phyloP scores from a whole-genome alignment of 768 basidiomycete genomes.

The Tylopilus intermedius region DNA sequence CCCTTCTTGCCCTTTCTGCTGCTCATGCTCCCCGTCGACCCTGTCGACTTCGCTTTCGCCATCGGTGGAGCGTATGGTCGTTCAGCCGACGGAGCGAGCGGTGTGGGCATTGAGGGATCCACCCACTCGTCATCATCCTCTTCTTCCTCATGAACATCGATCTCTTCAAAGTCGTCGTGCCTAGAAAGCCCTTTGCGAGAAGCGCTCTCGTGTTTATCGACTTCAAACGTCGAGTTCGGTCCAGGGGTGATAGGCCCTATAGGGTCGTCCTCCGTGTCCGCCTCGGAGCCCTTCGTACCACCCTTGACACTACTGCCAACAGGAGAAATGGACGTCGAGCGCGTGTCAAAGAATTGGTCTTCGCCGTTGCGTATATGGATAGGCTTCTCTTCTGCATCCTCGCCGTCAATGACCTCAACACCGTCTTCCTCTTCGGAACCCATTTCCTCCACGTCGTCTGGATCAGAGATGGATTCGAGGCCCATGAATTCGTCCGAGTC shows the following conservation, averaged over 20 bases:
- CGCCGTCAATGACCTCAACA: conserved; percentile 26
- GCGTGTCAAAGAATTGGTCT: conserved; percentile 54
- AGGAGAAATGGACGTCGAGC: conserved; percentile 41
- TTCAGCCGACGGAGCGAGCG: conserved; percentile 23
- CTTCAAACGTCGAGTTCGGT: conserved; percentile 35
- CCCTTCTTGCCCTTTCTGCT: conserved; percentile 32
- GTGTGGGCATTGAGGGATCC: conserved; percentile 52
- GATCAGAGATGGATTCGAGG: conserved; percentile 78
- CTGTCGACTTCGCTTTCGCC: conserved; percentile 22
- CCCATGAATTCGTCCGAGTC: conserved; percentile 72
- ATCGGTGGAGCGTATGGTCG: conserved; percentile 28
- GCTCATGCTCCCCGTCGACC: conserved; percentile 20
- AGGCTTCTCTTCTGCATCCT: conserved; percentile 28
- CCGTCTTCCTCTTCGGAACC: conserved; percentile 49
- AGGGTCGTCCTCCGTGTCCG: conserved; percentile 68
- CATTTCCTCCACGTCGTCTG: conserved; percentile 65
- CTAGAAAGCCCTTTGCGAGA: conserved; percentile 22
- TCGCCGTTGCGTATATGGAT: conserved; percentile 29
- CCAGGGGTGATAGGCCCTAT: conserved; percentile 69
- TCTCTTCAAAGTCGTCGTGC: conserved; percentile 28
- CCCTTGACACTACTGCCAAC: conserved; percentile 34
- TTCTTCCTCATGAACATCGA: conserved; percentile 27
- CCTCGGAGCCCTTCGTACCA: conserved; percentile 47
- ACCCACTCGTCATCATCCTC: conserved; percentile 59
- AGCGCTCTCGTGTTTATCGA: conserved; percentile 18